A percentile compares a stretch with the other conserved stretches of the same genome.
Conservation (phyloP, 1,284 basidiomycete genomes). For the Ustilago shanxiensis region DNA sequence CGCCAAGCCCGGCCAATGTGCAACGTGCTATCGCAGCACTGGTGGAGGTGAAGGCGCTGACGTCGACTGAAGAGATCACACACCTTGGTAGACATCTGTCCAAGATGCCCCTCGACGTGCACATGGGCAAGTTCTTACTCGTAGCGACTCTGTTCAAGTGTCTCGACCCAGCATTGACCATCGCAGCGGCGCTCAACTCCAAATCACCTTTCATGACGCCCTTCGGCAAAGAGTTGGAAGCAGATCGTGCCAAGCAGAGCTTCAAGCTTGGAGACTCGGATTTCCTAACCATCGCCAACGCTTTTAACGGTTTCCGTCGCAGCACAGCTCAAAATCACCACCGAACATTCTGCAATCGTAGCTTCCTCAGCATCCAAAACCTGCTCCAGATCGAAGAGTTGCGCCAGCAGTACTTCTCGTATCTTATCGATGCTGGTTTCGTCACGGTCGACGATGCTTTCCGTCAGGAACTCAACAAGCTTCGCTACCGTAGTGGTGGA, state of each 20-base stretch:
- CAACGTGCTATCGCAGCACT: constrained; percentile 90
- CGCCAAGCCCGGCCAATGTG: constrained; percentile 87
- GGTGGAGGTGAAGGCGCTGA: constrained; percentile 92
- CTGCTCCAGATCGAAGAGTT: constrained; percentile 96
- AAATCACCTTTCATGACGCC: constrained; percentile 91
- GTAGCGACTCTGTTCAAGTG: constrained; percentile 88
- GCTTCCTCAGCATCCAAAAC: constrained; percentile 89
- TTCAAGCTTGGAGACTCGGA: constrained; percentile 94
- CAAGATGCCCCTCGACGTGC: constrained; percentile 94
- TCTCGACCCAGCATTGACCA: constrained; percentile 93
- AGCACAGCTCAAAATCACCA: constrained; percentile 77
- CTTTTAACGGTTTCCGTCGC: constrained; percentile 87
- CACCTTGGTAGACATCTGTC: constrained; percentile 91
- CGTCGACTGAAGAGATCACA: constrained; percentile 89
- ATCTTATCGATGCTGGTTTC: constrained; percentile 87
- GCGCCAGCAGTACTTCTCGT: constrained; percentile 86
- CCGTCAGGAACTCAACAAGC: constrained; percentile 80
- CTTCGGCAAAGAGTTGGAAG: constrained; percentile 87
- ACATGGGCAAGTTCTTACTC: constrained; percentile 93
- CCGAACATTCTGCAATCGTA: constrained; percentile 79
- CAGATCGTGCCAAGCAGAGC: constrained; percentile 83
- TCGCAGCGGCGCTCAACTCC: constrained; percentile 88
- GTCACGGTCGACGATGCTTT: constrained; percentile 79
- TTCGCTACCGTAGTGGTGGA: constrained; percentile 53
- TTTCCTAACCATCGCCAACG: constrained; percentile 92